These are phyloP conservation scores for Xylaria sp. DNA, from an alignment of 495 filamentous ascomycete genomes.

Conservation along the genomic window DNA sequence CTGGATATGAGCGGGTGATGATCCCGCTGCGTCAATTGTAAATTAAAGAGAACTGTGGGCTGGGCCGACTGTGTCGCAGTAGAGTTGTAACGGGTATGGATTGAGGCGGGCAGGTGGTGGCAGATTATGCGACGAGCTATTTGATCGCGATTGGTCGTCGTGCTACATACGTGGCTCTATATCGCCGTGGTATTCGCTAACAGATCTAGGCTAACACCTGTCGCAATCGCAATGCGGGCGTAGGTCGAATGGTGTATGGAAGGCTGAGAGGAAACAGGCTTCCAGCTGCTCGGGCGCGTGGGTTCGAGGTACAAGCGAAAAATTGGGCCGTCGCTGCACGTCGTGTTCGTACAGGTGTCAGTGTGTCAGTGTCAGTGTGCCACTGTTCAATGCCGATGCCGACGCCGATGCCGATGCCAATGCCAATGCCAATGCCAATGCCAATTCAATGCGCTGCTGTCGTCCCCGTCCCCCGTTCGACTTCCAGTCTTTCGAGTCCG, in stretches of 20 bases:
- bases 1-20: constrained; percentile 40
- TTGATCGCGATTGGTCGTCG: constrained; percentile 8
- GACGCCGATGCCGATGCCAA: neutral
- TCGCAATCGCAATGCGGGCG: neutral
- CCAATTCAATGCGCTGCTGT: neutral
- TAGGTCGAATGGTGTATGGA: neutral
- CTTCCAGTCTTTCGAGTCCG: constrained; percentile 7
- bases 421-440: neutral
- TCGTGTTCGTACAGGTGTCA: constrained; percentile 6
- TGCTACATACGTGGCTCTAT: neutral
- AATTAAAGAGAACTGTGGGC: neutral
- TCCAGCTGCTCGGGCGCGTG: neutral
- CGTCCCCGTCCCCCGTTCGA: constrained; percentile 17
- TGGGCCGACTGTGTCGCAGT: neutral
- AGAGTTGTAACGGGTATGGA: neutral
- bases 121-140: neutral
- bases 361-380: too few relatives aligned
- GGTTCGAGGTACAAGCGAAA: constrained; percentile 15
- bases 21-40: constrained; percentile 29
- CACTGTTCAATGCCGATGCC: neutral
- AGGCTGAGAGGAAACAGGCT: constrained; percentile 13
- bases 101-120: neutral
- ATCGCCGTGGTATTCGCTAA: neutral
- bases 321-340: constrained; percentile 17
- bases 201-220: neutral